Conservation (phyloP, 139 green algal genomes). For the Edaphochlamys debaryana region DNA sequence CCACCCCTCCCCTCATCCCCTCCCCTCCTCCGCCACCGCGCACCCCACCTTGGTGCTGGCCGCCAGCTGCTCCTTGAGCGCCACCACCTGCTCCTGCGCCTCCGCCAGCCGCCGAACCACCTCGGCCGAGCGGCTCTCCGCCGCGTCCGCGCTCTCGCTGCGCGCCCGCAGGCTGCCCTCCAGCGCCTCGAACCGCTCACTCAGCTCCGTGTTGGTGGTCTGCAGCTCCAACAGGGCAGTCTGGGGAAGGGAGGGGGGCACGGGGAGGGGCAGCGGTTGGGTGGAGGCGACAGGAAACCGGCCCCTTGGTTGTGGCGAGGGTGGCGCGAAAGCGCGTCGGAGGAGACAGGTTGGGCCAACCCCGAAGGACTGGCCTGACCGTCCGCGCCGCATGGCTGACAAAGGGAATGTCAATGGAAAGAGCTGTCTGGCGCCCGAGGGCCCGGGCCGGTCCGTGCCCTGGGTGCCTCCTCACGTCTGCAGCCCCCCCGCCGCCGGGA, state of each 20-base stretch:
- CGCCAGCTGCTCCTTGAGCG: conserved; percentile 2
- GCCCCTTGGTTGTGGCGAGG: too few relatives aligned
- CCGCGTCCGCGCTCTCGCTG: background rate
- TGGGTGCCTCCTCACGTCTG: too few relatives aligned
- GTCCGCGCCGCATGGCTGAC: too few relatives aligned
- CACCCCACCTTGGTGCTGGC: conserved; percentile 23
- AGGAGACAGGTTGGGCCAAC: too few relatives aligned
- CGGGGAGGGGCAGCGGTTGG: background rate
- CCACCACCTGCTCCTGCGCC: background rate
- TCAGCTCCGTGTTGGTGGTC: conserved; percentile 16
- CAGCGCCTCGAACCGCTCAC: background rate
- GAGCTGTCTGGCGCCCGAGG: too few relatives aligned
- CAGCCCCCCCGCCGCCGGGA: too few relatives aligned
- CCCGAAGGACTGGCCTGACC: too few relatives aligned
- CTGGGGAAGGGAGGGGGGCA: background rate
- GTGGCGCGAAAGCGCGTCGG: too few relatives aligned
- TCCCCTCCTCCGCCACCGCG: too few relatives aligned
- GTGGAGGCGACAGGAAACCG: background rate
- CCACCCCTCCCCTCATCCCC: too few relatives aligned
- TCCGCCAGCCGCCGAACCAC: conserved; percentile 1
- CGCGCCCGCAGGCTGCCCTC: background rate
- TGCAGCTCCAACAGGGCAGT: conserved; percentile 9
- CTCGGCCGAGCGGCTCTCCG: background rate
- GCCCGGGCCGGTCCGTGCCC: too few relatives aligned
- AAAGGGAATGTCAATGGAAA: too few relatives aligned